Base-by-base conservation (phyloP, 768 basidiomycete genomes). In the Tulasnella sp. region DNA sequence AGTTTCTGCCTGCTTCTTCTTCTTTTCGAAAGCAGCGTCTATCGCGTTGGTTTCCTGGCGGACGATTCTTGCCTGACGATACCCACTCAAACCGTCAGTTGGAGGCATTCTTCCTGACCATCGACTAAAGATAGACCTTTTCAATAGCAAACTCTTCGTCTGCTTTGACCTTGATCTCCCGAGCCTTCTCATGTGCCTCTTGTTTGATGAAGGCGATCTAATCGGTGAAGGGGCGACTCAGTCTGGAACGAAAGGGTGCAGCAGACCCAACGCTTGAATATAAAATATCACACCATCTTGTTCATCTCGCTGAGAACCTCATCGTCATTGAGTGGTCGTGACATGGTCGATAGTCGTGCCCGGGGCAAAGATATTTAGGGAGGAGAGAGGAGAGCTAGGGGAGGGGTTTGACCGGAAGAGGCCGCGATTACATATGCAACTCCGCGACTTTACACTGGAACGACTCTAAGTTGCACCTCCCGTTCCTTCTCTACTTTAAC, bases 131-230 rank as follows among this genome's bases (percentile, higher is more conserved):
- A 62, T 10, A 31, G 75, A 87, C 97, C 90, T 99, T 99, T 85
- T 99, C 98, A 82, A 99, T 99, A 27, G 97, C 94, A 84, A 99
- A 99, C 87, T 99, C 97, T 85, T 99, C 97, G 81, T 99, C 96
- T 0, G 98, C 97, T 86, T 99, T 99, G 80, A 98, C 95, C 81
- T 90, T 92, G 81, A 99, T 96, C 87, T 99, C 98, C 10, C 98
- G 89, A 0, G 96, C 97, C 87, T 99, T 99, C 88, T 99, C 97
- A 82, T 94, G 86, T 5, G 97, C 97, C 86, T 99, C 98, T 84
- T 99, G 98, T 87, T 95, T 97, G 89, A 99, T 99, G 89, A 98
- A 98, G 76, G 95, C 92, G 72, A 97, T 95, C 97, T 97, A 80
- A 40, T n/a, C 73, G 39, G 40, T 39, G 48, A 19, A 27, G n/a